These are phyloP conservation scores for Botrytis paeoniae DNA, from an alignment of 2,329 filamentous ascomycete genomes.

Conservation along the genomic window DNA sequence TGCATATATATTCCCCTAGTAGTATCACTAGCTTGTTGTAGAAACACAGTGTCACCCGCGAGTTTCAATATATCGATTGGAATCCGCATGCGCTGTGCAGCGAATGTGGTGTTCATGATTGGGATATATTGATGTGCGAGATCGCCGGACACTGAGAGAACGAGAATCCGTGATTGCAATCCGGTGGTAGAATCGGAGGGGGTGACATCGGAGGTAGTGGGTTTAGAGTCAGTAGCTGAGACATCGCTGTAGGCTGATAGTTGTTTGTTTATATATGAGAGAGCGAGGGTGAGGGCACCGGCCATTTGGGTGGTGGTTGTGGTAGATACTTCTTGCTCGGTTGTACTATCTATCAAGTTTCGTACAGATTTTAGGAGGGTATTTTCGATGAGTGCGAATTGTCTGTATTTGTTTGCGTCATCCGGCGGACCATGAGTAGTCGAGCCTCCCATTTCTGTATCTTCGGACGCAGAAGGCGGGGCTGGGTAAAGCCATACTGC, in stretches of 20 bases:
- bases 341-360: conserved; percentile 68
- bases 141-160: conserved; percentile 83
- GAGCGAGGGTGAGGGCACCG: conserved; percentile 83
- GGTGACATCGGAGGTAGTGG: conserved; percentile 24
- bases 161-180: conserved; percentile 78
- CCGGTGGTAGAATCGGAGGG: conserved; percentile 41
- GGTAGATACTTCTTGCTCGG: conserved; percentile 57
- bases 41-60: conserved; percentile 80
- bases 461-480: conserved; percentile 43
- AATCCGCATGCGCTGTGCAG: conserved; percentile 81
- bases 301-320: conserved; percentile 83
- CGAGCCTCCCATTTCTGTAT: conserved; percentile 56
- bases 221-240: conserved; percentile 36
- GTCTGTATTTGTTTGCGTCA: conserved; percentile 83
- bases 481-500: conserved; percentile 86
- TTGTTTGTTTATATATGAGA: conserved; percentile 82
- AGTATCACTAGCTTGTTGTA: conserved; percentile 84
- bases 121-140: conserved; percentile 90
- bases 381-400: conserved; percentile 83
- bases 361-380: conserved; percentile 73
- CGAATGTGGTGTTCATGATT: conserved; percentile 98
- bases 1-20: conserved; percentile 69
- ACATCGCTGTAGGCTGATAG: conserved; percentile 39
- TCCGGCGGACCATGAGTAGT: conserved; percentile 32
- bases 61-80: conserved; percentile 91